Base-by-base conservation (phyloP, 805 yeast genomes). In the Candida awuae region DNA sequence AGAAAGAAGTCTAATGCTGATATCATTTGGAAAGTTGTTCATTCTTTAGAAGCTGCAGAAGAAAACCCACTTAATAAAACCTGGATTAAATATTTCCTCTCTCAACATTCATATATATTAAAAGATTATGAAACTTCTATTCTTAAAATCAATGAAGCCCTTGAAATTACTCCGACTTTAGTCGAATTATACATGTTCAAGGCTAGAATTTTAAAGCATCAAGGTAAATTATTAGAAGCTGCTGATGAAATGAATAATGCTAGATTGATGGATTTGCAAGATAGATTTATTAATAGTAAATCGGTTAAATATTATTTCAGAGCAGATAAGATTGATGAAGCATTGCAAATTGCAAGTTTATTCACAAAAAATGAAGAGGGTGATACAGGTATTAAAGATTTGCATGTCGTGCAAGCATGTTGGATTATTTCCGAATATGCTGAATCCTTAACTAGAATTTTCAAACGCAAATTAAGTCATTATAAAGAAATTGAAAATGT, bases 381-480 rank as follows among this genome's bases (percentile, higher is more conserved):
- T 3, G 73, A 74, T n/a, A 84, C 83, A 50, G 97, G 96, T 6
- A 74, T 90, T 32, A 78, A 77, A 49, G 97, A 92, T 56, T 67
- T 90, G 51, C 94, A 84, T 53, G 69, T 73, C 23, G 82, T 92
- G 80, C 97, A 92, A 63, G 88, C 82, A n/a, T 73, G 79, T 36
- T 87, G 97, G 95, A 85, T 86, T 45, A 62, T 92, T 46, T 61
- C 72, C 14, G 96, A 86, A 55, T 77, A 81, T 56, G 97, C 92
- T 2, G 94, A 84, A 53, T 80, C 92, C 4, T 86, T 84, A 50
- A 59, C 63, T 37, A 74, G 96, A 51, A 52, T 75, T 31, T 81
- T 75, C 47, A 61, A 71, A 34, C 44, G 51, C 12, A 42, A 58
- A 3, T 33, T 50, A 23, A 46, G 45, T n/a, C 46, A 52, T 32